phyloP scores from a whole-genome alignment of 2,329 filamentous ascomycete species.

The Talaromyces sp. region DNA sequence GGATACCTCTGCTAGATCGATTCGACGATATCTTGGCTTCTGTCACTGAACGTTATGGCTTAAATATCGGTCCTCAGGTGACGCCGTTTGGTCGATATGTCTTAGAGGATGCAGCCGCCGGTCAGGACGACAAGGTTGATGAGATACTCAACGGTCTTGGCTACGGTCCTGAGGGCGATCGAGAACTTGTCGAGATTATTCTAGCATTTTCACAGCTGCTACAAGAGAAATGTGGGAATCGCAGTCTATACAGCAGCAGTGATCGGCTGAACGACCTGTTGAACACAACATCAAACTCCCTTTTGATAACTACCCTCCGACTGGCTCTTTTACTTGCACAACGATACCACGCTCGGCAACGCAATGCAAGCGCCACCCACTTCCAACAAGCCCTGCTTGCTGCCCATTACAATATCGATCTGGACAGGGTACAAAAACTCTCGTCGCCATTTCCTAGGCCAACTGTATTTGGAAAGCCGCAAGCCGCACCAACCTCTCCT shows the following conservation, averaged over 20 bases:
- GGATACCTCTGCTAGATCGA: slow-evolving; percentile 90
- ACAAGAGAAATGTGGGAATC: slow-evolving; percentile 91
- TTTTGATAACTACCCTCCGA: slow-evolving; percentile 74
- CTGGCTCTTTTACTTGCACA: slow-evolving; percentile 84
- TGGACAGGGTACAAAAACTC: slow-evolving; percentile 79
- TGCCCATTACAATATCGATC: slow-evolving; percentile 73
- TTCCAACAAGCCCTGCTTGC: slow-evolving; percentile 71
- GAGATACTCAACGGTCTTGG: slow-evolving; percentile 54
- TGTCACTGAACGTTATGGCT: slow-evolving; percentile 75
- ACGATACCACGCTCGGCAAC: slow-evolving; percentile 84
- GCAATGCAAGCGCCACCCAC: slow-evolving; percentile 60
- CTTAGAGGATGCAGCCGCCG: slow-evolving; percentile 49
- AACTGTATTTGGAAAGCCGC: slow-evolving; percentile 49
- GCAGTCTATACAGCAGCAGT: slow-evolving; percentile 94
- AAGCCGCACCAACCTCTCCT: slow-evolving; percentile 50
- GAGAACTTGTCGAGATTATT: slow-evolving; percentile 72
- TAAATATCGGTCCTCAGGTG: slow-evolving; percentile 76
- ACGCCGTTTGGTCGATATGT: slow-evolving; percentile 61
- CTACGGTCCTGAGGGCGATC: slow-evolving; percentile 72
- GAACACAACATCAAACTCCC: slow-evolving; percentile 75
- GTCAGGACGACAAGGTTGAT: slow-evolving; percentile 40
- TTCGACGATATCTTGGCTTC: slow-evolving; percentile 86
- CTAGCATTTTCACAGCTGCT: slow-evolving; percentile 83
- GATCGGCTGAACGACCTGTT: slow-evolving; percentile 82
- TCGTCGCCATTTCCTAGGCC: slow-evolving; percentile 79